These are phyloP conservation scores for Nicotiana attenuata DNA, from an alignment of 257 asterid species.

Conservation along the genomic window DNA sequence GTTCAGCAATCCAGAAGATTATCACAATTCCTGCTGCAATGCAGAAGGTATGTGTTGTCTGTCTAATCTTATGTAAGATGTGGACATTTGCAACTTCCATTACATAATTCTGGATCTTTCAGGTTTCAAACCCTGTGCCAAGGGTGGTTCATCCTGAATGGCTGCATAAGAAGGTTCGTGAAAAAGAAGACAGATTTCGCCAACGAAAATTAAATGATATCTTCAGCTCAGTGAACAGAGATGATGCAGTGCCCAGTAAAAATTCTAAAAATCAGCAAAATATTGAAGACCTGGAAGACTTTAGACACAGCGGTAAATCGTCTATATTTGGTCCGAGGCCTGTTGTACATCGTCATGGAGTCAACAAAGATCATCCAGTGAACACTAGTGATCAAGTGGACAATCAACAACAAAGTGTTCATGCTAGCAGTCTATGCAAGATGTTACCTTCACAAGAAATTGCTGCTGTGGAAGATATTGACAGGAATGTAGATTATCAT, in stretches of 20 bases:
- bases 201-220: constrained; percentile 86
- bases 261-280: constrained; percentile 40
- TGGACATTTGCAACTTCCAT: constrained; percentile 24
- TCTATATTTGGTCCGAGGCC: constrained; percentile 53
- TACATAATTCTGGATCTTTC: constrained; percentile 13
- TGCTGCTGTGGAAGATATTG: constrained; percentile 49
- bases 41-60: constrained; percentile 66
- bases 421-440: constrained; percentile 25
- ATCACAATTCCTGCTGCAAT: constrained; percentile 98
- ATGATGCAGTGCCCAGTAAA: constrained; percentile 25
- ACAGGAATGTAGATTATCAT: constrained; percentile 63
- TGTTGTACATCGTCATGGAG: constrained; percentile 53
- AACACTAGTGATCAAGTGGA: constrained; percentile 32
- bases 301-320: constrained; percentile 40
- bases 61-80: constrained; percentile 15
- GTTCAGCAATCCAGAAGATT: constrained; percentile 89
- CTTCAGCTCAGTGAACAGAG: constrained; percentile 46
- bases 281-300: constrained; percentile 77
- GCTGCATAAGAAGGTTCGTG: constrained; percentile 97
- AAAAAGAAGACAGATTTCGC: constrained; percentile 94
- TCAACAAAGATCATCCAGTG: constrained; percentile 32
- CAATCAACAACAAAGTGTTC: constrained; percentile 32
- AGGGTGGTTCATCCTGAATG: constrained; percentile 99
- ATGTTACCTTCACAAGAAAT: constrained; percentile 29
- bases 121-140: constrained; percentile 99